Evolutionary conservation across 768 basidiomycete genomes (phyloP), one percentile per base, ranked within the genome.

Genomic region (Hericium rajendrae): DNA sequence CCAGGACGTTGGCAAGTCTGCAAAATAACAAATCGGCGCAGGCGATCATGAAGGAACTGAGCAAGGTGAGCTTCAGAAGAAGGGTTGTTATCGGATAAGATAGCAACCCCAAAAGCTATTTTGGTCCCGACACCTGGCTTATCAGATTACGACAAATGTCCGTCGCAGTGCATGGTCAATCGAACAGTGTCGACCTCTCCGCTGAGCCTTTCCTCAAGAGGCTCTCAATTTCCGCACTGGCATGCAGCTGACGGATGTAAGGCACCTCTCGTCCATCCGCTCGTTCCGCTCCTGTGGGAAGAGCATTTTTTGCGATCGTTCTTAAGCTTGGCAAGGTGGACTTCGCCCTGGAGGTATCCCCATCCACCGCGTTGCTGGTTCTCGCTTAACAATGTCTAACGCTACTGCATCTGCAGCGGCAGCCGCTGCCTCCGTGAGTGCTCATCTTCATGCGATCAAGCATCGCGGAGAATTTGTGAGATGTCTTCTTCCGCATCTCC

Each of bases 381-480:
- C n/a, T 20, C 20, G n/a, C 20, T 46, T 20, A 20, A 20, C 20
- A 20, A 46, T 46, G 43, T 46, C 43, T 4, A 46, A 46, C 54
- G 38, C 24, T 46, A 22, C 40, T 26, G 18, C 37, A 10, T 20
- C 46, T 41, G 22, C 56, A n/a, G 9, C 41, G 18, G 55, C 59
- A 20, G 54, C 56, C 15, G 58, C 57, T 15, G 55, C 53, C 28
- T 54, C 60, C 12, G 56, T 54, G 18, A 56, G 39, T 15, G 53
- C 57, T 24, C 49, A 48, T 12, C 43, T 54, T 50, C n/a, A 55
- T 15, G 55, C 58, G 32, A 59, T 59, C 50, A 51, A 53, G 53
- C 51, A 59, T 51, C 56, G 56, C 18, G 60, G 60, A 37, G 58
- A 54, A 39, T 26, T 22, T 16, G 60, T 60, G 39, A 37, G 58